These are phyloP conservation scores for Pisolithus sp. DNA, from an alignment of 768 basidiomycete genomes.

Conservation along the genomic window DNA sequence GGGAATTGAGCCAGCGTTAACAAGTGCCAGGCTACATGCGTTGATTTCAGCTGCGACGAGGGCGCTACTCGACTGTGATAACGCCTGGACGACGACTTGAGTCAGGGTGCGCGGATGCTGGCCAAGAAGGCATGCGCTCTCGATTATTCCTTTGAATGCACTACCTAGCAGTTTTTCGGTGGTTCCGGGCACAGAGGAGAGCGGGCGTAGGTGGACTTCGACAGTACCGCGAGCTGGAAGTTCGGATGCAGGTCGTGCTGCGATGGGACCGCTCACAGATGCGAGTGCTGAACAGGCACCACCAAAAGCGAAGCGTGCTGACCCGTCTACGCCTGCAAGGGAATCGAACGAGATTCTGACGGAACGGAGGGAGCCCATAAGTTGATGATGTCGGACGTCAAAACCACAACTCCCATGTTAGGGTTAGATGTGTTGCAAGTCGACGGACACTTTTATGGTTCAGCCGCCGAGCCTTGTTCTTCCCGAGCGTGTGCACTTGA, in stretches of 20 bases:
- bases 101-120: conserved; percentile 68
- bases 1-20: conserved; percentile 65
- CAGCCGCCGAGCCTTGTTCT: too few species aligned
- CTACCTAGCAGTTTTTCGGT: conserved; percentile 55
- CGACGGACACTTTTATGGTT: neutral
- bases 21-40: conserved; percentile 58
- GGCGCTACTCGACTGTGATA: conserved; percentile 31
- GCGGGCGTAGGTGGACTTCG: conserved; percentile 67
- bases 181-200: conserved; percentile 63
- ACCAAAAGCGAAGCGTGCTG: conserved; percentile 51
- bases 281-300: conserved; percentile 42
- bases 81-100: conserved; percentile 70
- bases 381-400: neutral
- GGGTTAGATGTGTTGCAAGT: neutral
- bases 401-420: neutral
- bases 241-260: conserved; percentile 64
- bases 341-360: conserved; percentile 46
- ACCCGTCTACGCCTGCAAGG: conserved; percentile 70
- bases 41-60: conserved; percentile 65
- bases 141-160: conserved; percentile 49
- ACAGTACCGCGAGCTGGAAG: conserved; percentile 67
- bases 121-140: conserved; percentile 58
- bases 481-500: too few species aligned
- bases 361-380: neutral
- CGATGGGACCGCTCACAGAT: conserved; percentile 77